Percentiles rank a stretch among this genome's conserved stretches.
Evolutionary conservation across 805 yeast species (phyloP).

Genomic region (Monosporozyma yasuniensis): DNA sequence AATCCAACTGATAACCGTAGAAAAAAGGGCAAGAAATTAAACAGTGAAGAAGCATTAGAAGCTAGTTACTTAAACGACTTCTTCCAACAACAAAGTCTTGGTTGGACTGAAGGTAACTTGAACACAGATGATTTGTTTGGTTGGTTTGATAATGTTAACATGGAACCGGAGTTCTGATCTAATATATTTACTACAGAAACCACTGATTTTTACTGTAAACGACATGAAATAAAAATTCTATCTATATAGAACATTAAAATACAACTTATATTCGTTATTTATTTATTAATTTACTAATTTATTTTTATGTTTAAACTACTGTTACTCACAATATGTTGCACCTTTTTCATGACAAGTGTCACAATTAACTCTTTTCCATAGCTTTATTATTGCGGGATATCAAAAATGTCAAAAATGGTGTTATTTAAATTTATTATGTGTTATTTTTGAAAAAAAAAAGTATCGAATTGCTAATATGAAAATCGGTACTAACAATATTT

Average conservation of each 20-base stretch:
- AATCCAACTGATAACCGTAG: neutral
- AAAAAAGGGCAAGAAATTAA: neutral
- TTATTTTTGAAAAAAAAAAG: neutral
- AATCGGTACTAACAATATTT: neutral
- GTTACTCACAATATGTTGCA: too few species aligned
- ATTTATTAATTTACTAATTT: neutral
- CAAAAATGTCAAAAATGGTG: neutral
- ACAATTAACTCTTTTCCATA: neutral
- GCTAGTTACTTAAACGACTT: constrained; percentile 40
- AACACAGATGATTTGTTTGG: constrained; percentile 75
- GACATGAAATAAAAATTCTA: neutral
- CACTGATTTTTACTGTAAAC: neutral
- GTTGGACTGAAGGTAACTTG: constrained; percentile 72
- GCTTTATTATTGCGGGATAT: neutral
- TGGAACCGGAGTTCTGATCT: constrained; percentile 46
- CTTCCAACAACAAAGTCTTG: constrained; percentile 73
- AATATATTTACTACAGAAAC: too few species aligned
- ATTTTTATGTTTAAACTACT: too few species aligned
- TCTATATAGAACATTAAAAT: neutral
- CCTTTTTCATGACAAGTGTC: neutral
- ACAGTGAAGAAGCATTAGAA: neutral
- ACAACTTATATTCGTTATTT: neutral
- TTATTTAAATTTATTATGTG: neutral
- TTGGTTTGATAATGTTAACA: constrained; percentile 74
- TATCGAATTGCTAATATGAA: neutral